A percentile compares a stretch with the other conserved stretches of the same genome.
These are phyloP conservation scores for Apophysomyces variabilis DNA, from an alignment of 371 early-diverging fungal genomes.

Conservation along the genomic window DNA sequence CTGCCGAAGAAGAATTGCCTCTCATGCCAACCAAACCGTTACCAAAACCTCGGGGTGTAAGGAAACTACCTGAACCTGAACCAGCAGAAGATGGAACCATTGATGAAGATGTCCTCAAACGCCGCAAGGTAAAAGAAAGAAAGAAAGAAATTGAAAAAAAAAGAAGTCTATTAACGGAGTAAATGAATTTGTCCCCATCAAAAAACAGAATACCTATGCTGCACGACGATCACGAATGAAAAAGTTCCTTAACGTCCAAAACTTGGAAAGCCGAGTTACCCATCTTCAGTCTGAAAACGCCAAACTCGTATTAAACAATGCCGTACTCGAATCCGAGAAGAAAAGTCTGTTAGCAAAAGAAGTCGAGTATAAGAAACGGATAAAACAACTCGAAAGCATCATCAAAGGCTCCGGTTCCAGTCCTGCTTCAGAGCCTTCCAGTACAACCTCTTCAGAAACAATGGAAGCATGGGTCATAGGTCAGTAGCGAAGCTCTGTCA, in stretches of 20 bases:
- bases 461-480: conserved; percentile 8
- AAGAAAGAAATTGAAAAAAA: too few species aligned
- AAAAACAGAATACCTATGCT: conserved; percentile 84
- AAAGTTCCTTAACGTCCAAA: conserved; percentile 82
- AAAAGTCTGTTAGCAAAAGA: conserved; percentile 63
- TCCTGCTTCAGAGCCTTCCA: not conserved
- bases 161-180: not conserved
- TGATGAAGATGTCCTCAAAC: conserved; percentile 48
- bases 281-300: conserved; percentile 82
- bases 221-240: conserved; percentile 90
- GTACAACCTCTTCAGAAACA: not conserved
- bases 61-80: conserved; percentile 52
- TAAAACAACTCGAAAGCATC: conserved; percentile 63
- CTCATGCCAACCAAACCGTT: conserved; percentile 29
- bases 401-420: not conserved
- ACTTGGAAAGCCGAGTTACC: conserved; percentile 76
- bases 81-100: conserved; percentile 47
- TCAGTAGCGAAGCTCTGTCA: not conserved
- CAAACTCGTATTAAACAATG: conserved; percentile 64
- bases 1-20: conserved; percentile 21
- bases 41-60: conserved; percentile 53
- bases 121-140: conserved; percentile 38
- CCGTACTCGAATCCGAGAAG: conserved; percentile 78
- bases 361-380: conserved; percentile 67
- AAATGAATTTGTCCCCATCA: not conserved